Conservation (phyloP, 2,329 filamentous ascomycete species). For the Huntiella bhutanensis region DNA sequence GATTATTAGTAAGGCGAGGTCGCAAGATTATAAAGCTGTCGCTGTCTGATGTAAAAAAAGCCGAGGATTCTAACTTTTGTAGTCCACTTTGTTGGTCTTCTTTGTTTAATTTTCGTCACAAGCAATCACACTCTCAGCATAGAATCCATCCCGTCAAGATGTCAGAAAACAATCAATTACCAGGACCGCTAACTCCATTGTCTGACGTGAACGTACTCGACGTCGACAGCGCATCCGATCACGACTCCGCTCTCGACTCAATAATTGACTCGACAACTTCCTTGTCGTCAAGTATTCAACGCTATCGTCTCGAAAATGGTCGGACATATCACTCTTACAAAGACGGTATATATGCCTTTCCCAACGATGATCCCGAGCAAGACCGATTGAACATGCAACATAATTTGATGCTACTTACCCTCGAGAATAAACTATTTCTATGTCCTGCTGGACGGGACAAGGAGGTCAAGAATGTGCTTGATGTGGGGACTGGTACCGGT, state of each 20-base stretch:
- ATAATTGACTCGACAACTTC: conserved; percentile 11
- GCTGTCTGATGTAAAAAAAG: too few species aligned
- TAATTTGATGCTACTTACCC: conserved; percentile 18
- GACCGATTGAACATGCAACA: conserved; percentile 17
- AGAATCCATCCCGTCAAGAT: too few species aligned
- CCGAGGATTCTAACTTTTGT: too few species aligned
- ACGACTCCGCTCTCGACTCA: neutral
- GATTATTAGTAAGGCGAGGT: too few species aligned
- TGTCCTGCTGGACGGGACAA: conserved; percentile 14
- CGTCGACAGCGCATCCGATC: neutral
- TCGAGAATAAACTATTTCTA: conserved; percentile 17
- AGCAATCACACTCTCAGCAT: too few species aligned
- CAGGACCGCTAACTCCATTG: neutral
- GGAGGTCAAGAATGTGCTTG: conserved; percentile 19
- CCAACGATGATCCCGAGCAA: conserved; percentile 15
- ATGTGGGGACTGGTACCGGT: conserved; percentile 31
- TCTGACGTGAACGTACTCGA: neutral
- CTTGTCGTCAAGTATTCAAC: conserved; percentile 12
- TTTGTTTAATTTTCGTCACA: too few species aligned
- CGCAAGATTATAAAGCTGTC: too few species aligned
- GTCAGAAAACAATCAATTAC: neutral
- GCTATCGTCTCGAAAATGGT: conserved; percentile 16
- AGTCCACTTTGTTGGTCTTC: too few species aligned
- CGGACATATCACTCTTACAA: conserved; percentile 16
- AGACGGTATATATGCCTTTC: conserved; percentile 16